Evolutionary conservation across 2,329 filamentous ascomycete genomes (phyloP).

Genomic region (Parafenestella ontariensis): DNA sequence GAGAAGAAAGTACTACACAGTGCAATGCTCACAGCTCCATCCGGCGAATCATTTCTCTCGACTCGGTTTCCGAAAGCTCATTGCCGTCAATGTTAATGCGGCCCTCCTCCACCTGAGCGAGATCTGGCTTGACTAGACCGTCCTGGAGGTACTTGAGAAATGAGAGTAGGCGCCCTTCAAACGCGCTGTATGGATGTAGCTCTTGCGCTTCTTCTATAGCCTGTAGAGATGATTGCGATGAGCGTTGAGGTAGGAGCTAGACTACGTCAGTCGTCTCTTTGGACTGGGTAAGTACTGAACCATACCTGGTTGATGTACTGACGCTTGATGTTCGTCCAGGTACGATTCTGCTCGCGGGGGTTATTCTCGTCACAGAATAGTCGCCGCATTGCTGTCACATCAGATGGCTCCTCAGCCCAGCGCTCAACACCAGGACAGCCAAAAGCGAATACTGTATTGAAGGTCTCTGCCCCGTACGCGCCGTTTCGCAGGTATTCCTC

Average conservation of each 20-base stretch:
- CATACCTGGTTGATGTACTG: conserved; percentile 42
- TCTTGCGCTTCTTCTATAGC: conserved; percentile 36
- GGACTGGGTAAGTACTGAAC: neutral
- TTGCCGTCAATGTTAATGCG: conserved; percentile 44
- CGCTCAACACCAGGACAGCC: conserved; percentile 42
- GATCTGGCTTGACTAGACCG: conserved; percentile 55
- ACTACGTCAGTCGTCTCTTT: conserved; percentile 2
- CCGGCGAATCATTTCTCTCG: conserved; percentile 40
- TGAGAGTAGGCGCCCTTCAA: conserved; percentile 50
- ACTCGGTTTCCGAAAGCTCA: conserved; percentile 40
- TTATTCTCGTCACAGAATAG: conserved; percentile 46
- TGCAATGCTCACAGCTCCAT: conserved; percentile 34
- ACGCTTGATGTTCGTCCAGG: conserved; percentile 49
- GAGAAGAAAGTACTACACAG: neutral
- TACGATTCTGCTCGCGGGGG: conserved; percentile 34
- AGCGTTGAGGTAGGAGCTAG: conserved; percentile 25
- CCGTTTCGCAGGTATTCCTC: conserved; percentile 57
- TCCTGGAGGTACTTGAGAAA: conserved; percentile 55
- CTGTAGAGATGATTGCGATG: conserved; percentile 29
- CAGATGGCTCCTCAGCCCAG: conserved; percentile 29
- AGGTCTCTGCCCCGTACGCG: conserved; percentile 42
- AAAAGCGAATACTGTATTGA: conserved; percentile 57
- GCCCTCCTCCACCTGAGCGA: conserved; percentile 61
- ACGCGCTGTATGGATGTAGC: conserved; percentile 45
- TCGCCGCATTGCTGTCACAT: conserved; percentile 40